Conservation (phyloP, 176 grass and related monocot genomes). For the Pharus latifolius region DNA sequence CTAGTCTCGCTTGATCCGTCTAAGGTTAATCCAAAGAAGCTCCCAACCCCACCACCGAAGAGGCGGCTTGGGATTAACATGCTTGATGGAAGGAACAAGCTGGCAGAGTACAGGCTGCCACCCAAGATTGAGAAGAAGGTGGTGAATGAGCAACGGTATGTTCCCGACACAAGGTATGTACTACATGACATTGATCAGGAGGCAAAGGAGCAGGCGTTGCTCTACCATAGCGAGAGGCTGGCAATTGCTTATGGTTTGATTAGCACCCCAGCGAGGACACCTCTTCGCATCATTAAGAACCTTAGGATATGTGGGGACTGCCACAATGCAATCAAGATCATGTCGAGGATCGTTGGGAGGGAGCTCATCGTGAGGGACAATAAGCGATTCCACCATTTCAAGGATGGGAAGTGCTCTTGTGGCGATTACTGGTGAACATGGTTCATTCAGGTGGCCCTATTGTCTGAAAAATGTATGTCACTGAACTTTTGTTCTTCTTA, state of each 20-base stretch:
- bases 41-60: constrained; percentile 55
- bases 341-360: constrained; percentile 82
- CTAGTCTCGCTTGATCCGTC: constrained; percentile 53
- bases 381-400: constrained; percentile 90
- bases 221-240: constrained; percentile 86
- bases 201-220: constrained; percentile 79
- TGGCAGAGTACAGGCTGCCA: constrained; percentile 60
- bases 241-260: constrained; percentile 83
- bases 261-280: constrained; percentile 79
- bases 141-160: constrained; percentile 70
- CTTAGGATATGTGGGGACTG: constrained; percentile 87
- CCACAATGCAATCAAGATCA: constrained; percentile 91
- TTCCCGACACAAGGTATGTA: constrained; percentile 82
- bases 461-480: background rate
- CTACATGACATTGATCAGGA: constrained; percentile 88
- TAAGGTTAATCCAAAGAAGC: constrained; percentile 39
- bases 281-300: constrained; percentile 83
- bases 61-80: constrained; percentile 75
- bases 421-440: constrained; percentile 77
- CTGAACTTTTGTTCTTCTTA: background rate
- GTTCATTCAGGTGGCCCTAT: background rate
- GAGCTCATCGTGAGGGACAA: constrained; percentile 89
- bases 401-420: constrained; percentile 84
- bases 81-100: constrained; percentile 82
- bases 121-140: constrained; percentile 78